Base-by-base conservation (phyloP, 257 asterid species). In the Thymus mandschuricus region DNA sequence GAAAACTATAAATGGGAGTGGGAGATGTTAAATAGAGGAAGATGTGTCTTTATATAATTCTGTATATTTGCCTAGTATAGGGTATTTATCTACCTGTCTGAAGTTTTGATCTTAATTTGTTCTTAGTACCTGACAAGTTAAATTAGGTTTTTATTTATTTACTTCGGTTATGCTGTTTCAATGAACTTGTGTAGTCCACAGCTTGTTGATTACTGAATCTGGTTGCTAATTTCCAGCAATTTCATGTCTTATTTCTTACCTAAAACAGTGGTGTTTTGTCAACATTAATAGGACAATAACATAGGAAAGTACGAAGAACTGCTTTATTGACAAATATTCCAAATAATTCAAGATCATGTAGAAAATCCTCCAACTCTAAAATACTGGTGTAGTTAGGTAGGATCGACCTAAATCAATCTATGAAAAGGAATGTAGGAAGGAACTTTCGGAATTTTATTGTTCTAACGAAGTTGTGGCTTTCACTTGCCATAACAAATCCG, bases 21-120 rank as follows among this genome's bases (percentile, higher is more conserved):
- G n/a, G 68, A 40, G 59, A 48, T 59, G 71, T 66, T 71, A 50
- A 43, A 45, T 55, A 49, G 80, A 64, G 44, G 72, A 61, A 40
- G 51, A 5, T 5, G 61, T 38, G 10, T 49, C 54, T 35, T 44
- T 64, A 52, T 70, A 54, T 77, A 38, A 63, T 50, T 68, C 7
- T 81, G 85, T 79, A 73, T 75, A 78, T 77, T 70, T 69, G 74
- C 70, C 73, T 76, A 75, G 80, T 52, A 50, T 72, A 76, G 76
- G 86, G 74, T 44, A 62, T 68, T 48, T 55, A 43, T 21, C 68
- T 46, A 45, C 57, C 59, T 46, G 49, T 70, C 30, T 49, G 64
- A 69, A 73, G 82, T 81, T 84, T 84, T 79, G 79, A 58, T 81
- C 38, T 45, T 67, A 41, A 3, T 38, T 1, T 46, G 70, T 60